These are phyloP conservation scores for Saccharum spontaneum DNA, from an alignment of 176 grass and related monocot genomes.

Conservation along the genomic window DNA sequence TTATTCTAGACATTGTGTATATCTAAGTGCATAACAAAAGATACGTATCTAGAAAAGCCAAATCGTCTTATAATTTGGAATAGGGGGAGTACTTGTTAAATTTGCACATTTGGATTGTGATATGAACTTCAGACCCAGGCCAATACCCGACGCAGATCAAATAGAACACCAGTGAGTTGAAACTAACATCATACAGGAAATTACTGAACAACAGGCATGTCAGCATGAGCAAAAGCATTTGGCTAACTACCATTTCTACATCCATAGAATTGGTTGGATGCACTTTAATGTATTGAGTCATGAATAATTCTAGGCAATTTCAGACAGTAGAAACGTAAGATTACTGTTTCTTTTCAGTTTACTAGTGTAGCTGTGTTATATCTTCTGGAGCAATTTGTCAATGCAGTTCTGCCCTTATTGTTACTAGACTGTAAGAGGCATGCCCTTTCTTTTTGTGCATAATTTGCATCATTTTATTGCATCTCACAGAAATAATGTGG, in stretches of 20 bases:
- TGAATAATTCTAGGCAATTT: background rate
- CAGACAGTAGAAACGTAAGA: background rate
- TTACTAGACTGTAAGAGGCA: slow-evolving; percentile 3
- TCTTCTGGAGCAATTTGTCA: slow-evolving; percentile 5
- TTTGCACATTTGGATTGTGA: background rate
- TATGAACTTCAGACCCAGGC: background rate
- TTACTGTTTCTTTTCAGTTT: slow-evolving; percentile 2
- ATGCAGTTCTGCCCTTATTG: background rate
- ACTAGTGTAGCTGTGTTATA: background rate
- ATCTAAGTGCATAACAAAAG: background rate
- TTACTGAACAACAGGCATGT: background rate
- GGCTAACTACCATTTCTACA: background rate
- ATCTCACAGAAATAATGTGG: background rate
- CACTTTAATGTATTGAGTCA: background rate
- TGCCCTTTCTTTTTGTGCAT: background rate
- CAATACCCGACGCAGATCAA: background rate
- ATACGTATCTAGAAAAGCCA: background rate
- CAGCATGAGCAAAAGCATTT: slow-evolving; percentile 1
- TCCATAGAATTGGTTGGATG: background rate
- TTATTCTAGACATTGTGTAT: background rate
- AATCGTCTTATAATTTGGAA: background rate
- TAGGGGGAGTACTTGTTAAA: background rate
- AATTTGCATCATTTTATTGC: background rate
- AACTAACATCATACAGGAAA: background rate
- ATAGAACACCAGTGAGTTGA: background rate